These are phyloP conservation scores for Solanum phureja DNA, from an alignment of 257 asterid genomes.

Conservation along the genomic window DNA sequence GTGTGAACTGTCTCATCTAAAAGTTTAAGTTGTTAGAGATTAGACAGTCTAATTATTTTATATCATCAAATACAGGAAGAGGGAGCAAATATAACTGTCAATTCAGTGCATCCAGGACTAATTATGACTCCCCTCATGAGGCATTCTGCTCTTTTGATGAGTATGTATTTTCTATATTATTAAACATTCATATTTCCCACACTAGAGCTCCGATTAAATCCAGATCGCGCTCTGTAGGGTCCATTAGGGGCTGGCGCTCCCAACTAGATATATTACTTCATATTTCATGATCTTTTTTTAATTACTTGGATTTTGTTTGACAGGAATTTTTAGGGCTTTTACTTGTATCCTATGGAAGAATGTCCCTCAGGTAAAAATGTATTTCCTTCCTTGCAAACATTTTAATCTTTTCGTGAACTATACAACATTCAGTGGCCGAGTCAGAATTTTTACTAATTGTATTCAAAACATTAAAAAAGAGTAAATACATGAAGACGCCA, in stretches of 20 bases:
- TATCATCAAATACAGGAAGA: slow-evolving; percentile 41
- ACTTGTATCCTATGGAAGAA: slow-evolving; percentile 71
- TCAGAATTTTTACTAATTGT: neutral
- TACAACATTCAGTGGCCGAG: neutral
- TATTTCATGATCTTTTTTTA: neutral
- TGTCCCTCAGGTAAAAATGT: slow-evolving; percentile 56
- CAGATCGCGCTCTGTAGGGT: neutral
- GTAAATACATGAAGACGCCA: neutral
- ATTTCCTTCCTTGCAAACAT: neutral
- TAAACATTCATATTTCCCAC: neutral
- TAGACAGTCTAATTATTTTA: neutral
- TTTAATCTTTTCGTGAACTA: neutral
- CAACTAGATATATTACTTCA: neutral
- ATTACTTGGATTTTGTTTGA: slow-evolving; percentile 2
- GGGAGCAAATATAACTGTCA: slow-evolving; percentile 73
- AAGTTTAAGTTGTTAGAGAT: neutral
- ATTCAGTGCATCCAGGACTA: slow-evolving; percentile 88
- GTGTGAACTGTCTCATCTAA: neutral
- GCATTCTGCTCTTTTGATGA: slow-evolving; percentile 35
- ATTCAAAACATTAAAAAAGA: neutral
- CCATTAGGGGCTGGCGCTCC: neutral
- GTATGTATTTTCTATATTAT: slow-evolving; percentile 25
- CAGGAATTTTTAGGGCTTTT: slow-evolving; percentile 41
- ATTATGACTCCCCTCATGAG: slow-evolving; percentile 76
- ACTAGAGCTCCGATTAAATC: no score